Conservation (phyloP, 2,329 filamentous ascomycete species). For the Cryphonectria nitschkei region DNA sequence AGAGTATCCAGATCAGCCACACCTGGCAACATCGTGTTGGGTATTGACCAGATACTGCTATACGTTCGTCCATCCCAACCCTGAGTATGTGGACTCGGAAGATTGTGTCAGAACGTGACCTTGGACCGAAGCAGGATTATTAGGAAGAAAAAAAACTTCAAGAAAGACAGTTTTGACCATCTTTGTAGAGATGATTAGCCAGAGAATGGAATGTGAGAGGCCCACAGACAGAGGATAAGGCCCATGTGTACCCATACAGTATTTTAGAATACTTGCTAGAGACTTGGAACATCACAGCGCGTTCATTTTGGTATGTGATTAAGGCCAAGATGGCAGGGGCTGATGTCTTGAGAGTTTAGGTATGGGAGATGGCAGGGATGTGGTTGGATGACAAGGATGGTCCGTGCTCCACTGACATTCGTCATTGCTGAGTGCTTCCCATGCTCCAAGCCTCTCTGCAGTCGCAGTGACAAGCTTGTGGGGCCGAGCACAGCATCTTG, state of each 20-base stretch:
- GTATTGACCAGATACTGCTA: background rate
- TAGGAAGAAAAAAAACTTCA: too few species aligned
- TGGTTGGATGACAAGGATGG: constrained; percentile 1
- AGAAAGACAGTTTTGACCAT: background rate
- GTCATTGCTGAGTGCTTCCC: constrained; percentile 5
- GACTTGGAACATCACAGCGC: background rate
- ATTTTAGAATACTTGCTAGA: background rate
- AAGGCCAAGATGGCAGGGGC: background rate
- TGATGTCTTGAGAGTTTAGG: constrained; percentile 10
- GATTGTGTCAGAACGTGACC: too few species aligned
- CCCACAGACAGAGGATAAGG: background rate
- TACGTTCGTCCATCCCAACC: background rate
- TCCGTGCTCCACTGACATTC: constrained; percentile 8
- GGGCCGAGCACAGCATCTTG: constrained; percentile 9
- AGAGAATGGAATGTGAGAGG: too few species aligned
- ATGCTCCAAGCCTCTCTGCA: constrained; percentile 8
- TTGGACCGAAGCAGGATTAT: too few species aligned
- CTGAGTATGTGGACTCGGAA: background rate
- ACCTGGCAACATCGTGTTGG: background rate
- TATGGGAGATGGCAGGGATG: background rate
- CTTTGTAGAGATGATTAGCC: background rate
- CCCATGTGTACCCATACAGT: too few species aligned
- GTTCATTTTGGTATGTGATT: background rate
- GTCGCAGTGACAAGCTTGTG: constrained; percentile 5
- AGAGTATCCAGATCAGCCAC: background rate